A percentile compares a stretch with the other conserved stretches of the same genome.
Evolutionary conservation across 495 filamentous ascomycete species (phyloP).

Genomic region (Trichocladium uniseriatum): DNA sequence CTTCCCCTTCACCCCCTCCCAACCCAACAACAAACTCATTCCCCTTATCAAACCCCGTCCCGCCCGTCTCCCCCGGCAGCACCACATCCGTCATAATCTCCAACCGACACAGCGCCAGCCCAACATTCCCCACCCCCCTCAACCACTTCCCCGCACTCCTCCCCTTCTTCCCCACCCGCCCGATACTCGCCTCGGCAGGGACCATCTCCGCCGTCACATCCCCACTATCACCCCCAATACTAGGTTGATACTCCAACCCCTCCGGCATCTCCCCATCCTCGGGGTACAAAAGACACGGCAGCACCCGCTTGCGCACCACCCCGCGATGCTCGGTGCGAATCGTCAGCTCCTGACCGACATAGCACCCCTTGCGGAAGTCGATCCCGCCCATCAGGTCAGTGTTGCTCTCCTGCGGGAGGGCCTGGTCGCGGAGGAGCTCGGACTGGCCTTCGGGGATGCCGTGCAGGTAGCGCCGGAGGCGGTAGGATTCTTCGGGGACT

Average conservation of each 20-base stretch:
- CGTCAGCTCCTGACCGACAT: conserved; percentile 92
- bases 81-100: conserved; percentile 77
- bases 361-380: conserved; percentile 93
- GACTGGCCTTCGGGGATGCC: conserved; percentile 77
- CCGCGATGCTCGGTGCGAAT: conserved; percentile 90
- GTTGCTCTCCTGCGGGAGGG: conserved; percentile 75
- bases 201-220: conserved; percentile 17
- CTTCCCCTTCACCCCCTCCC: conserved; percentile 13
- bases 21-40: conserved; percentile 40
- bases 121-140: conserved; percentile 68
- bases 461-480: conserved; percentile 59
- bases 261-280: conserved; percentile 23
- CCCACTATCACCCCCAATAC: conserved; percentile 10
- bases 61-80: conserved; percentile 54
- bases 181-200: conserved; percentile 34
- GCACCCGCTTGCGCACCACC: conserved; percentile 81
- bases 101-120: conserved; percentile 77
- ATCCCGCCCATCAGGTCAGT: conserved; percentile 73
- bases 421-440: conserved; percentile 60
- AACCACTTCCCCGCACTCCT: conserved; percentile 72
- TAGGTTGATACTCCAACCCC: conserved; percentile 32
- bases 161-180: conserved; percentile 40
- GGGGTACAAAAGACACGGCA: conserved; percentile 70
- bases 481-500: too few relatives aligned
- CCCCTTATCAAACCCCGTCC: conserved; percentile 32